Conservation (phyloP, 345 rosid species). For the Ceriops tagal region DNA sequence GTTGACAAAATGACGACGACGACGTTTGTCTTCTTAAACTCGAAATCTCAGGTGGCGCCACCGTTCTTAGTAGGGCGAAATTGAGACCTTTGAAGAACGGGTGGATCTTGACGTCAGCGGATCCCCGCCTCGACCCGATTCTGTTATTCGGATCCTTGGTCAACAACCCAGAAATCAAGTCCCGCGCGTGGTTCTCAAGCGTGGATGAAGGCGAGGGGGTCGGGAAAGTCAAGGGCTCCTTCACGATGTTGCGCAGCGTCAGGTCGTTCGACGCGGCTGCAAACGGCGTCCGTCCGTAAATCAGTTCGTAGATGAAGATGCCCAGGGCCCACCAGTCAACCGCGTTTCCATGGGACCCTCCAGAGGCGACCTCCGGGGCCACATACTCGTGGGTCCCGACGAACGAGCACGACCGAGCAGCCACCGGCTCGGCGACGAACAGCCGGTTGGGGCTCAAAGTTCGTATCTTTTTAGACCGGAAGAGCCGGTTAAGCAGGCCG, state of each 20-base stretch:
- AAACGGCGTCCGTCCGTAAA: slow-evolving; percentile 84
- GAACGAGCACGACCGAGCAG: slow-evolving; percentile 80
- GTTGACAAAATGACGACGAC: background rate
- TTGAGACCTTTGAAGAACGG: slow-evolving; percentile 79
- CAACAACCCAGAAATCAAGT: slow-evolving; percentile 60
- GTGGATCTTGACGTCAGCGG: slow-evolving; percentile 82
- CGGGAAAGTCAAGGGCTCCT: slow-evolving; percentile 61
- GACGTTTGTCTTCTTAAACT: slow-evolving; percentile 7
- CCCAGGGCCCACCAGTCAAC: slow-evolving; percentile 99
- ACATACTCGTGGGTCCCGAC: slow-evolving; percentile 98
- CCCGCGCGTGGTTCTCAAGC: slow-evolving; percentile 62
- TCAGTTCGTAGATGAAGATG: slow-evolving; percentile 74
- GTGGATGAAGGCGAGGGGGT: slow-evolving; percentile 40
- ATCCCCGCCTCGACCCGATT: slow-evolving; percentile 77
- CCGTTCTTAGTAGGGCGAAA: slow-evolving; percentile 70
- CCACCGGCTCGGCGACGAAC: slow-evolving; percentile 91
- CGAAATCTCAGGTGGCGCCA: slow-evolving; percentile 70
- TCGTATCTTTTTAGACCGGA: slow-evolving; percentile 62
- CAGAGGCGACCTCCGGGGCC: slow-evolving; percentile 91
- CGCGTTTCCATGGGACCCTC: slow-evolving; percentile 84
- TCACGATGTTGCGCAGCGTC: slow-evolving; percentile 85
- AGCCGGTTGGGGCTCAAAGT: slow-evolving; percentile 43
- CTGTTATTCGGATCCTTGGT: slow-evolving; percentile 65
- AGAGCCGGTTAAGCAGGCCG: slow-evolving; percentile 46
- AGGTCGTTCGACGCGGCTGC: slow-evolving; percentile 64